These are phyloP conservation scores for Thraustochytrium striatum DNA, from an alignment of 352 stramenopile genomes.

Conservation along the genomic window DNA sequence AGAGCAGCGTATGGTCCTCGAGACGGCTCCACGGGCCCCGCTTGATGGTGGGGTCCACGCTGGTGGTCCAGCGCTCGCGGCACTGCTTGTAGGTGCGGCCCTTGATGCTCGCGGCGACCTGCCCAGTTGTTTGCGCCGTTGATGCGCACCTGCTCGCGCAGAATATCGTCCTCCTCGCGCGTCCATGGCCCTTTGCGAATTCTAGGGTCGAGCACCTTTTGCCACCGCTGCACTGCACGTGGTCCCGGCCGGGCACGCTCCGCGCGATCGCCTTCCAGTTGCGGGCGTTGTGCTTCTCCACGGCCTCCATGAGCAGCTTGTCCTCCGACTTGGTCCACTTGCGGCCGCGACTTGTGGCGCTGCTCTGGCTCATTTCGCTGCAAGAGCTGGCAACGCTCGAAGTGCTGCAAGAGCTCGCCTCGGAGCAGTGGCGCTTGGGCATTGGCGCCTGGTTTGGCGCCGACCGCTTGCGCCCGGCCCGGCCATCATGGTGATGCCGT, in stretches of 20 bases:
- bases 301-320: conserved; percentile 69
- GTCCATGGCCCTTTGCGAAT: conserved; percentile 83
- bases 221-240: conserved; percentile 85
- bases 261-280: conserved; percentile 84
- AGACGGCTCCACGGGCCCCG: conserved; percentile 77
- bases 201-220: conserved; percentile 75
- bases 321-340: conserved; percentile 79
- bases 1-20: conserved; percentile 71
- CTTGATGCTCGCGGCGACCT: conserved; percentile 73
- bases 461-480: no score
- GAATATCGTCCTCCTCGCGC: conserved; percentile 75
- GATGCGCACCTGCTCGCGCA: conserved; percentile 73
- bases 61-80: conserved; percentile 80
- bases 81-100: conserved; percentile 78
- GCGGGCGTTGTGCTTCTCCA: conserved; percentile 77
- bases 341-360: no score
- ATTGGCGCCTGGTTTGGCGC: no score
- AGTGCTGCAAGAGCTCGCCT: no score
- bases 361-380: no score
- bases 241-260: conserved; percentile 74
- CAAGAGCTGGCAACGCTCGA: no score
- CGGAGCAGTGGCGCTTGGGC: no score
- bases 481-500: no score
- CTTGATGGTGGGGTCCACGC: conserved; percentile 76
- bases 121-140: conserved; percentile 62